These are phyloP conservation scores for Effrenium voratum DNA, from an alignment of 73 alveolate species.

Conservation along the genomic window DNA sequence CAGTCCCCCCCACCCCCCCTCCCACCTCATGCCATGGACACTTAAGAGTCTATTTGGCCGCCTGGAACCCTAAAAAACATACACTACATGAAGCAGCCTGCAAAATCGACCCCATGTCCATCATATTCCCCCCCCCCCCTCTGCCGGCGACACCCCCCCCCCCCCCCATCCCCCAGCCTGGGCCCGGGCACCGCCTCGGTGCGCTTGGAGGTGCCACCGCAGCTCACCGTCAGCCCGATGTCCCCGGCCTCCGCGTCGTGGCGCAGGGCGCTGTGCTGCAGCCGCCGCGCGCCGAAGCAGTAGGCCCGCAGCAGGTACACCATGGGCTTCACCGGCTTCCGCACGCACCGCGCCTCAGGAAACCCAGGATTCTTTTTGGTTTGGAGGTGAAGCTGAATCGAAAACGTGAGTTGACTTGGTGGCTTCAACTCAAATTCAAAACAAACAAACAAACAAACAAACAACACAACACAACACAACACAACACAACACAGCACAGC, in stretches of 20 bases:
- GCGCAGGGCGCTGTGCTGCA: constrained; percentile 43
- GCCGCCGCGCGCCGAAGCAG: constrained; percentile 27
- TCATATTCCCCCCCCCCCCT: too few relatives aligned
- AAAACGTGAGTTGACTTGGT: too few relatives aligned
- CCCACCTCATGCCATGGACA: neutral
- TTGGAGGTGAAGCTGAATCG: too few relatives aligned
- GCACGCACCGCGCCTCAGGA: constrained; percentile 6
- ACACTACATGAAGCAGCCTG: neutral
- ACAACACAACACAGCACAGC: too few relatives aligned
- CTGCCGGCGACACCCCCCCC: too few relatives aligned
- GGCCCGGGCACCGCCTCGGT: constrained; percentile 22
- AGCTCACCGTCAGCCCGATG: constrained; percentile 35
- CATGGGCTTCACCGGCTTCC: constrained; percentile 77
- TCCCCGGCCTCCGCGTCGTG: neutral
- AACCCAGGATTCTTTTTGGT: too few relatives aligned
- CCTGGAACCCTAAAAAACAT: neutral
- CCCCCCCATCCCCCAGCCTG: neutral
- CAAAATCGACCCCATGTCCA: too few relatives aligned
- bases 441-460: too few relatives aligned
- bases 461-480: too few relatives aligned
- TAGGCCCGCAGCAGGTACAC: constrained; percentile 76
- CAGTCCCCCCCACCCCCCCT: too few relatives aligned
- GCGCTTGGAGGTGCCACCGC: constrained; percentile 47
- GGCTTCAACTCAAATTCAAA: too few relatives aligned
- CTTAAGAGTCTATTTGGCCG: neutral